Base-by-base conservation (phyloP, 2,329 filamentous ascomycete species). In the Aspergillus piperis region DNA sequence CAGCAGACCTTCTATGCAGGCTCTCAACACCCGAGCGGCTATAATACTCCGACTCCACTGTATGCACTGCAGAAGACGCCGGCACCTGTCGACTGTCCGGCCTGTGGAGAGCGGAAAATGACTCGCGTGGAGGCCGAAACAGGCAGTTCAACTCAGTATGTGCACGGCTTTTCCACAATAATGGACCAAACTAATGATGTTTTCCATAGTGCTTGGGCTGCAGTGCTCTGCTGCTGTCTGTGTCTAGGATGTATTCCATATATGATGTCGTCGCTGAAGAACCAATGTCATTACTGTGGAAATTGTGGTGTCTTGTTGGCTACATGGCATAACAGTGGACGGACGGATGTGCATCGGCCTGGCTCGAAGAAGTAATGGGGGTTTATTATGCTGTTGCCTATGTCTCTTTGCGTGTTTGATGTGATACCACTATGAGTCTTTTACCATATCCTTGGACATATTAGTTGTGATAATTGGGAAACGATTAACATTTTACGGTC, bases 181-280 rank as follows among this genome's bases (percentile, higher is more conserved):
- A 8, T 7, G 48, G 17, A 38, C 4, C 25, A 49, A 49, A 58
- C 41, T 44, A 30, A 61, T n/a, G 38, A 47, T 47, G 2, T 6
- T 3, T 3, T 36, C 5, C 2, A 8, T 23, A 82, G 81, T 71
- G 77, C 72, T 0, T 83, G 80, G 81, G 81, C 77, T 8, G 69
- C 75, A 4, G 65, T 77, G 23, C 66, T 81, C 51, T 83, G 81
- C 71, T 75, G 71, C 59, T 70, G 76, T 56, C 68, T 68, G 61
- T 80, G 78, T 62, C 65, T 82, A 4, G 79, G 81, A 11, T 83
- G 80, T 64, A 76, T 83, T 49, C 81, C 81, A 0, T 83, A 83
- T 62, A 41, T 82, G 30, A 76, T 82, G 67, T 75, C 75, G 25
- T 76, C 73, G 47, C 70, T 80, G 55, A 83, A 83, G 69, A 79